Evolutionary conservation across 169 alveolate genomes (phyloP).

Genomic region (Pseudocohnilembus persalinus): DNA sequence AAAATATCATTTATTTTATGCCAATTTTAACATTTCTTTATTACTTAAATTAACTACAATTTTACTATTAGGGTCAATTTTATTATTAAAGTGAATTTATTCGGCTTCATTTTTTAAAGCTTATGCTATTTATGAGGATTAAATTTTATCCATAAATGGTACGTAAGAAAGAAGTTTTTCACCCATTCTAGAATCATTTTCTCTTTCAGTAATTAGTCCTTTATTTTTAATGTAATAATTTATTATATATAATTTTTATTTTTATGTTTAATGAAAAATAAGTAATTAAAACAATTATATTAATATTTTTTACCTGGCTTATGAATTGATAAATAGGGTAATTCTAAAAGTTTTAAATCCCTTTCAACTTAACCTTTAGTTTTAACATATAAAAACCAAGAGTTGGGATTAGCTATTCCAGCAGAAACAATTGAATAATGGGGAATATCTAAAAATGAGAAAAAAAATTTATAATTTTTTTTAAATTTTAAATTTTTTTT

Average conservation of each 20-base stretch:
- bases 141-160: constrained; percentile 34
- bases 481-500: too few species aligned
- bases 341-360: too few species aligned
- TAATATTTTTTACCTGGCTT: constrained; percentile 11
- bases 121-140: constrained; percentile 34
- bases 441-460: constrained; percentile 27
- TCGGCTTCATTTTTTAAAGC: constrained; percentile 33
- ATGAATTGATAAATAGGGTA: not conserved
- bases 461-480: not conserved
- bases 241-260: too few species aligned
- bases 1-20: too few species aligned
- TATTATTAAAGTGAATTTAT: too few species aligned
- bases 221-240: too few species aligned
- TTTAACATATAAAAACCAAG: constrained; percentile 39
- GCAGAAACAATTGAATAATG: constrained; percentile 34
- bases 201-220: constrained; percentile 34
- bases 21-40: too few species aligned
- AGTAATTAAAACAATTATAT: too few species aligned
- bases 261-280: too few species aligned
- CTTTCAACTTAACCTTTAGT: constrained; percentile 28
- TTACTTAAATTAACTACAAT: too few species aligned
- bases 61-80: too few species aligned
- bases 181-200: constrained; percentile 31
- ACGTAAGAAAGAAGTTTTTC: constrained; percentile 18
- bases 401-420: constrained; percentile 33